Evolutionary conservation across 192 early-diverging fungal genomes (phyloP), one percentile per base, ranked within the genome.

Genomic region (Chytriomyces confervae): DNA sequence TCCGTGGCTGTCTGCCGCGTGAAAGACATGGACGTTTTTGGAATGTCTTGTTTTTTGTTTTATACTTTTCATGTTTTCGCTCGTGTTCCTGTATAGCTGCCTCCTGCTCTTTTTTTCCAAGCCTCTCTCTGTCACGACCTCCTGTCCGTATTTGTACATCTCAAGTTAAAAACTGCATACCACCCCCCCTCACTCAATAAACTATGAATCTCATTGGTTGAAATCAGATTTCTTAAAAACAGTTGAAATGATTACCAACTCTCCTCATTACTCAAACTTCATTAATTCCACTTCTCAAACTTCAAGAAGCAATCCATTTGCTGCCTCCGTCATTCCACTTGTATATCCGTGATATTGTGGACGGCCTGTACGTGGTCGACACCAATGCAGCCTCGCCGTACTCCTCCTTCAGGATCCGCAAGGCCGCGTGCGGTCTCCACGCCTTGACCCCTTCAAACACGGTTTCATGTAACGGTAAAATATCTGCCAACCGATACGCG

Each of bases 401-500:
- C 72, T 81, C 80, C 63, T 81, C 67, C 27, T 43, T 20, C 50
- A 81, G 49, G 8, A 81, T 75, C 18, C 10, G 18, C 29, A 73
- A 6, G 6, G 61, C 63, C 47, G 62, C 61, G 20, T 66, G 48
- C 20, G 72, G 72, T 61, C 72, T 27, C 72, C 72, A 74, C 16
- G 61, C 72, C 7, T 9, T 1, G 9, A 74, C 27, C 47, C 72
- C 72, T 44, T 61, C 61, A 10, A 62, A 47, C 9, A 47, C 9
- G n/a, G 72, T 74, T 27, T 74, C 72, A 20, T 20, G 57, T 5
- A 74, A 27, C 8, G 72, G 72, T 24, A 62, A 6, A 20, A 74
- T 11, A 44, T 74, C 72, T n/a, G 29, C 36, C 16, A 50, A 62
- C 8, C 8, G 57, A 63, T 74, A 62, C 16, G 16, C 23, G 48